These are phyloP conservation scores for Pseudotulostoma volvatum DNA, from an alignment of 495 filamentous ascomycete genomes.

Conservation along the genomic window DNA sequence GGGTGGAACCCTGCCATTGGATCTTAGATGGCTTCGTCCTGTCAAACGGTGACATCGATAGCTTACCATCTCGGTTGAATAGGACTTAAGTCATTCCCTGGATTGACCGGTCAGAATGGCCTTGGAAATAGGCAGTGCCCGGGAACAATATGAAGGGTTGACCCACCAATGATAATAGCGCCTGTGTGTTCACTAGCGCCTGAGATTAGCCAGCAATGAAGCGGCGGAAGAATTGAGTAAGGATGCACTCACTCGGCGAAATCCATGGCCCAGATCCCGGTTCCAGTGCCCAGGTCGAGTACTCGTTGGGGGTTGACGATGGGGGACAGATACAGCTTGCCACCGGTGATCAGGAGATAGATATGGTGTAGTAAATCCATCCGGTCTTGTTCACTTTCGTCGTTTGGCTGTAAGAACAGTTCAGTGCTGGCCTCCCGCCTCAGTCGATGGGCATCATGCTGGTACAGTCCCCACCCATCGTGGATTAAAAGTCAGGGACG, in stretches of 20 bases:
- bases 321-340: constrained; percentile 44
- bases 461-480: not conserved
- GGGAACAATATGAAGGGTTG: too few relatives aligned
- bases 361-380: constrained; percentile 35
- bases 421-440: not conserved
- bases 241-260: constrained; percentile 24
- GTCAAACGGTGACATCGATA: too few relatives aligned
- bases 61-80: constrained; percentile 27
- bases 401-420: constrained; percentile 13
- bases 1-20: constrained; percentile 10
- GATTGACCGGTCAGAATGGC: not conserved
- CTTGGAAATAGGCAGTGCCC: too few relatives aligned
- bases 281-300: constrained; percentile 54
- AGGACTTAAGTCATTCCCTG: constrained; percentile 32
- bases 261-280: constrained; percentile 47
- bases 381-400: constrained; percentile 24
- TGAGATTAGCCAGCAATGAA: not conserved
- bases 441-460: not conserved
- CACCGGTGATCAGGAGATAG: constrained; percentile 33
- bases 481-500: not conserved
- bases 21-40: too few relatives aligned
- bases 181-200: constrained; percentile 25
- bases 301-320: constrained; percentile 41
- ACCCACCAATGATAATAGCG: constrained; percentile 45
- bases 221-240: not conserved